A percentile compares a stretch with the other conserved stretches of the same genome.
Evolutionary conservation across 805 yeast genomes (phyloP).

Genomic region (Candida lessepsii): DNA sequence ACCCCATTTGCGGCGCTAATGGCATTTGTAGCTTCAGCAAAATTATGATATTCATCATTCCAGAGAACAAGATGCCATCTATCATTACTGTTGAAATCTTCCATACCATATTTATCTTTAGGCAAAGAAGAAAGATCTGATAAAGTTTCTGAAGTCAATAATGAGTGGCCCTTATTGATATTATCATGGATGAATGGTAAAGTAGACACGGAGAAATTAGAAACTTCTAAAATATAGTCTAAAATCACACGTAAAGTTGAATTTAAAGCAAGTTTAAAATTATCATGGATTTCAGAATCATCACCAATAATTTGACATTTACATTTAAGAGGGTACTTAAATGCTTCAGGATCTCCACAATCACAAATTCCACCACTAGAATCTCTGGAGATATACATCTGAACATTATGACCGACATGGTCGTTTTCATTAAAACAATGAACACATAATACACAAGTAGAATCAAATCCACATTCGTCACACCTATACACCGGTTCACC

Average conservation of each 20-base stretch:
- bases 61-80: constrained; percentile 57
- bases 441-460: constrained; percentile 74
- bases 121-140: constrained; percentile 37
- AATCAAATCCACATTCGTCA: constrained; percentile 72
- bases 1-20: constrained; percentile 35
- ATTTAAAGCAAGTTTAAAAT: constrained; percentile 19
- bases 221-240: constrained; percentile 45
- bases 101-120: constrained; percentile 24
- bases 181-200: constrained; percentile 39
- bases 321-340: constrained; percentile 54
- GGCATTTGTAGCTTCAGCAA: constrained; percentile 51
- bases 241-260: constrained; percentile 34
- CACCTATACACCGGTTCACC: constrained; percentile 75
- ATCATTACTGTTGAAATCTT: constrained; percentile 32
- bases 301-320: constrained; percentile 26
- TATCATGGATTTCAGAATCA: constrained; percentile 10
- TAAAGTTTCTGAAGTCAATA: constrained; percentile 22
- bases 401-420: constrained; percentile 65
- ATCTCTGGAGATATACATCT: constrained; percentile 48
- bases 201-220: constrained; percentile 36
- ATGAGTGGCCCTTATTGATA: constrained; percentile 23
- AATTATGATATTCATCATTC: constrained; percentile 76
- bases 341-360: constrained; percentile 71
- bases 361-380: constrained; percentile 62
- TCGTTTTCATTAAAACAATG: constrained; percentile 70